Evolutionary conservation across 176 grass and related monocot species (phyloP), one percentile per base, ranked within the genome.

Genomic region (Zea mays): DNA sequence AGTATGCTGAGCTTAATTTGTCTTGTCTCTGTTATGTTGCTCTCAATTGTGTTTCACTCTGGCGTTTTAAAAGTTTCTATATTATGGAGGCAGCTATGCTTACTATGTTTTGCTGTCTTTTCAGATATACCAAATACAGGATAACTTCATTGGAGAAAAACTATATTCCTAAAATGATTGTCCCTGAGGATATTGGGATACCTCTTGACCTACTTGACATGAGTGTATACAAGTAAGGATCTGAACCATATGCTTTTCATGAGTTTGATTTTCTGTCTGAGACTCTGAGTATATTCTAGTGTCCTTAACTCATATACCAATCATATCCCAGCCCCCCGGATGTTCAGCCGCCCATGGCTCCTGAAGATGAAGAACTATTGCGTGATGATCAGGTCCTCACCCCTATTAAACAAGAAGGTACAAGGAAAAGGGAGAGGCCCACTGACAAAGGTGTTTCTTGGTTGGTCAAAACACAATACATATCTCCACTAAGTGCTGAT

Each of bases 401-500:
- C 58, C 92, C 96, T 81, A 81, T 99, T 81, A 99, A 99, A 79
- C 85, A 77, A 82, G 90, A 95, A 68, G 92, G 96, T 45, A 95
- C 95, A 85, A 95, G 88, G 71, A 88, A 85, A 86, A 99, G 95
- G 83, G 96, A 95, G 59, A 88, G 96, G 34, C 96, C 96, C 38
- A 99, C 92, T 45, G 96, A 99, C 72, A 85, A 95, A 84, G 96
- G 96, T 65, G 86, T 99, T 83, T 92, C 96, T 85, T 99, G 96
- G 96, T 75, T 99, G 85, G 96, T 99, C 68, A 99, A 99, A 83
- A 99, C 96, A 60, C 92, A 99, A 62, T 99, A 99, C 68, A 99
- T 99, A 82, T 99, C 96, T 87, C 90, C 96, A 56, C 83, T 99
- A 21, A 99, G 83, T 49, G 85, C 77, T 66, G 96, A 99, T 72